Conservation (phyloP, 257 asterid species). For the Anisodus tanguticus region DNA sequence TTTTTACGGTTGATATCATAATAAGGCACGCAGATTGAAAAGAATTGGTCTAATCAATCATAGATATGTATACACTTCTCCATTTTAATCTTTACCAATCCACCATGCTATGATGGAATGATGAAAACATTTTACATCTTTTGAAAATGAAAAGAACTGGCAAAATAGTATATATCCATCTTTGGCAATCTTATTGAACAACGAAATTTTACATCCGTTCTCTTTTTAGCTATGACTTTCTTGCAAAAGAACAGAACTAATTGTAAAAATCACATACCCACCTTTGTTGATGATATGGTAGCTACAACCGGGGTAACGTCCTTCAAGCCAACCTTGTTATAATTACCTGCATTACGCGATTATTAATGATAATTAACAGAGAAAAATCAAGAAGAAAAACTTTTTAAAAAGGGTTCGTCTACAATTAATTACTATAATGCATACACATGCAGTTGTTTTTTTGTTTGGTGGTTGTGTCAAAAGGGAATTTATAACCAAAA, state of each 20-base stretch:
- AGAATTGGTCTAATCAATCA: neutral
- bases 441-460: no score
- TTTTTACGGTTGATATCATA: neutral
- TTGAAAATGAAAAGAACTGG: neutral
- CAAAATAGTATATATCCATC: neutral
- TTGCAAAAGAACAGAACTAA: neutral
- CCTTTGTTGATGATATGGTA: conserved; percentile 10
- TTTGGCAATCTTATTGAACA: neutral
- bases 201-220: neutral
- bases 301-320: neutral
- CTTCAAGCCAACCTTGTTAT: neutral
- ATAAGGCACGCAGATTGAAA: neutral
- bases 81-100: neutral
- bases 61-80: neutral
- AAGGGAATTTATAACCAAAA: no score
- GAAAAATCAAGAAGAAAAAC: neutral
- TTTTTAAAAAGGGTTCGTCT: neutral
- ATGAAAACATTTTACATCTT: neutral
- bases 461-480: no score
- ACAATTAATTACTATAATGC: no score
- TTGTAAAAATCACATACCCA: neutral
- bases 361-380: neutral
- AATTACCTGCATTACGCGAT: neutral
- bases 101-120: neutral
- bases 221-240: neutral